Evolutionary conservation across 331 rosid genomes (phyloP), one percentile per base, ranked within the genome.

Genomic region (Quercus lobata): DNA sequence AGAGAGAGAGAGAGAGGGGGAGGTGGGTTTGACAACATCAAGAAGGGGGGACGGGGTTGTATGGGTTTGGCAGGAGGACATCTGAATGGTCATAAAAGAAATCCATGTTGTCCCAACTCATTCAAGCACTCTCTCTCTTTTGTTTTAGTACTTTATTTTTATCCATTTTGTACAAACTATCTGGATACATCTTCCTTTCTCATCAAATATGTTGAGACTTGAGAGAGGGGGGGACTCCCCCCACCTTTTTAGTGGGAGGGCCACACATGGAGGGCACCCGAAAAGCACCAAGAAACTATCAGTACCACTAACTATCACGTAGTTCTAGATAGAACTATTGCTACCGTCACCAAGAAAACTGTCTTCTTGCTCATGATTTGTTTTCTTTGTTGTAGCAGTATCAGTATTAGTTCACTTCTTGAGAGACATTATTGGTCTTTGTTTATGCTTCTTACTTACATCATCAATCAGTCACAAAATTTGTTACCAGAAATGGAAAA

Each of bases 241-340:
- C 73, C 79, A 75, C 11, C 79, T 69, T 30, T 77, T 55, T 46
- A 69, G 60, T 58, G 86, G 34, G 44, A 75, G 25, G 69, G 25
- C 79, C 58, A 57, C 34, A 69, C 25, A 46, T 35, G 18, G 30
- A 32, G 22, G 62, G 73, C 84, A 63, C 63, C 66, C 61, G 44
- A 17, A 62, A 21, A 74, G 83, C 75, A 76, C 81, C 84, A 29
- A 75, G 78, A 78, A 80, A 80, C 81, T 71, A 76, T 72, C 81
- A 8, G 3, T 41, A 35, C 86, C 80, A 83, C 83, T 57, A 74
- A 41, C 46, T 66, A 25, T n/a, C 55, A 79, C 57, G 54, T 57
- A 19, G 12, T 41, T 41, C 46, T 8, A 41, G 46, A 41, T 41
- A 41, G 46, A 41, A 41, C 46, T 7, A 37, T 41, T 41, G 46